Evolutionary conservation across 495 filamentous ascomycete genomes (phyloP), one percentile per base, ranked within the genome.

Genomic region (Amphirosellinia nigrospora): DNA sequence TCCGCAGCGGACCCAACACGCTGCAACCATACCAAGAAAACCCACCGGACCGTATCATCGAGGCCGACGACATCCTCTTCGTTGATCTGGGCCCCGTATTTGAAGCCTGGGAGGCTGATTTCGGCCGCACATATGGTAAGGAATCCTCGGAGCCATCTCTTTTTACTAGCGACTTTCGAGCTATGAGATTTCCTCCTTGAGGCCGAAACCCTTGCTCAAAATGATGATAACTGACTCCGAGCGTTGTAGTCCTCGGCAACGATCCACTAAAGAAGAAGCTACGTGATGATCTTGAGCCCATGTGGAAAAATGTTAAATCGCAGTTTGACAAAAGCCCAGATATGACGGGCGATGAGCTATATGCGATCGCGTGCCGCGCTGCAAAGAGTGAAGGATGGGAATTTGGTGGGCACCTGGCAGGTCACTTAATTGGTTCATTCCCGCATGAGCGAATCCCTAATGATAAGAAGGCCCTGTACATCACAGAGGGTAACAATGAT

Each of bases 61-160:
- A 82, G 50, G 60, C 65, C 15, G 82, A 87, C 58, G 83, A 87
- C 61, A 86, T 86, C 63, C 74, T 87, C 0, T 81, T 83, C 46
- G 80, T 86, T 21, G 83, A 86, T 48, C 72, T 87, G 9, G 85
- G 84, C 0, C 83, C 84, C 0, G 84, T 87, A 8, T 86, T 86
- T 68, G 84, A 85, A 59, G 79, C 76, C 7, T 87, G 81, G 81
- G 84, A 87, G 68, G 85, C 84, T 15, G 85, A 87, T 66, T 84
- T 85, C 58, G 83, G 84, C 13, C 82, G 83, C 45, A 84, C 82
- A 32, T 69, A 58, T 41, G 36, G 36, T 38, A 10, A 6, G 36
- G 1, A 38, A 38, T 38, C 11, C 36, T 8, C 1, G 7, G 36
- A 4, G 11, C 36, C 36, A 10, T 38, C 11, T 38, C 3, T 10